A percentile compares a stretch with the other conserved stretches of the same genome.
Evolutionary conservation across 2,329 filamentous ascomycete genomes (phyloP).

Genomic region (Pestalotiopsis sp.): DNA sequence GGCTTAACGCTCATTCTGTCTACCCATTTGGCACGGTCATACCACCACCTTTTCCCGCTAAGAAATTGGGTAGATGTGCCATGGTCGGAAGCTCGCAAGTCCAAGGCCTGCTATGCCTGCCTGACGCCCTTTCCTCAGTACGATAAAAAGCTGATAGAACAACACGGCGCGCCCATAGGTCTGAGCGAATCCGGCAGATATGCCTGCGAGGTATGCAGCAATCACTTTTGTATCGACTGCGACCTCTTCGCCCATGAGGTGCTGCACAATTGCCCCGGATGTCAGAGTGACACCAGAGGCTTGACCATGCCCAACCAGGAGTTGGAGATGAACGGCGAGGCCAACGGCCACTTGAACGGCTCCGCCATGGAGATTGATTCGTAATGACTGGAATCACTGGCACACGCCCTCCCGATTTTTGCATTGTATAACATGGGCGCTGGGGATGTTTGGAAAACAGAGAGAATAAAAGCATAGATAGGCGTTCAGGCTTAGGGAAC

Average conservation of each 20-base stretch:
- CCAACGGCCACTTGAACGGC: constrained; percentile 31
- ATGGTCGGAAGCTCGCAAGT: constrained; percentile 71
- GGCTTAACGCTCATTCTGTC: constrained; percentile 91
- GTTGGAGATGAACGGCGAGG: constrained; percentile 28
- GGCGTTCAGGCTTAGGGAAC: constrained; percentile 6
- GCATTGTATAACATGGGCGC: not conserved
- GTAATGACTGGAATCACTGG: constrained; percentile 18
- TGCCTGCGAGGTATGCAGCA: constrained; percentile 81
- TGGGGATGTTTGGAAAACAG: not conserved
- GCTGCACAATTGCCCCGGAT: constrained; percentile 94
- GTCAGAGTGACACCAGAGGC: constrained; percentile 59
- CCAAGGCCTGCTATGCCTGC: constrained; percentile 77
- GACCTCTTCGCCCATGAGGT: constrained; percentile 95
- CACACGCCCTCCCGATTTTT: not conserved
- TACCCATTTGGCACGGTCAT: constrained; percentile 89
- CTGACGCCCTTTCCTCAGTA: constrained; percentile 69
- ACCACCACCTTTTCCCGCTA: constrained; percentile 90
- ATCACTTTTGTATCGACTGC: constrained; percentile 98
- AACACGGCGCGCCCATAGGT: constrained; percentile 50
- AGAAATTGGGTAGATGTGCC: constrained; percentile 89
- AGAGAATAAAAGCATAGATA: constrained; percentile 11
- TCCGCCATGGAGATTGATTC: constrained; percentile 50
- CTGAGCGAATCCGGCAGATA: constrained; percentile 88
- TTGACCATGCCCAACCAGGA: constrained; percentile 15
- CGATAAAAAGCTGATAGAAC: constrained; percentile 21